Conservation (phyloP, 805 yeast genomes). For the Maudiozyma barnettii region DNA sequence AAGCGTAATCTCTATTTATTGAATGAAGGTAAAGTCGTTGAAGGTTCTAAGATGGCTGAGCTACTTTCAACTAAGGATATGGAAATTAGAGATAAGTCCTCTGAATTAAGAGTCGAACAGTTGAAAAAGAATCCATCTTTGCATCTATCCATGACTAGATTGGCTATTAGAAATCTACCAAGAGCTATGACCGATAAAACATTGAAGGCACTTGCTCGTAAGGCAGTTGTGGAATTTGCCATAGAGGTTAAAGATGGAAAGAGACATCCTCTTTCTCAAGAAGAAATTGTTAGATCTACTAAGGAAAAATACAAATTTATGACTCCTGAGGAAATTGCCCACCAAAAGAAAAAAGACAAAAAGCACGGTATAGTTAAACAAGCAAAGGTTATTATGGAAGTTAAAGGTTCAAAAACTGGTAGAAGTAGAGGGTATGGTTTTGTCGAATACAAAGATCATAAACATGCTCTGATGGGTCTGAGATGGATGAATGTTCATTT, state of each 20-base stretch:
- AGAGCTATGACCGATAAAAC: slow-evolving; percentile 84
- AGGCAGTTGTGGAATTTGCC: slow-evolving; percentile 91
- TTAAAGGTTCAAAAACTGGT: slow-evolving; percentile 76
- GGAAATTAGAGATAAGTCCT: slow-evolving; percentile 83
- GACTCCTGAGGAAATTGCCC: slow-evolving; percentile 31
- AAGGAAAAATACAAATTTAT: slow-evolving; percentile 45
- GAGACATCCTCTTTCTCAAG: slow-evolving; percentile 82
- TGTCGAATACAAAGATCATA: slow-evolving; percentile 86
- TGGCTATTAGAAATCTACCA: slow-evolving; percentile 90
- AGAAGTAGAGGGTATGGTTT: slow-evolving; percentile 96
- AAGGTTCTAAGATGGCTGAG: slow-evolving; percentile 69
- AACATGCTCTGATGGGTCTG: slow-evolving; percentile 86
- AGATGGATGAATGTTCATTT: slow-evolving; percentile 95
- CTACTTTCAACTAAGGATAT: slow-evolving; percentile 60
- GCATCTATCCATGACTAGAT: slow-evolving; percentile 87
- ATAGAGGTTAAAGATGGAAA: slow-evolving; percentile 65
- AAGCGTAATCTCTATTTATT: slow-evolving; percentile 75
- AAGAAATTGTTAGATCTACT: slow-evolving; percentile 74
- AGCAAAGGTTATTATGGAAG: slow-evolving; percentile 87
- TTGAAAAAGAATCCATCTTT: slow-evolving; percentile 82
- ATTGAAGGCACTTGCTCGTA: slow-evolving; percentile 83
- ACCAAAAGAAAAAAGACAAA: slow-evolving; percentile 46
- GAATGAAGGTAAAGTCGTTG: slow-evolving; percentile 88
- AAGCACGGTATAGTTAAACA: slow-evolving; percentile 88
- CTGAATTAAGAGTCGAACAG: slow-evolving; percentile 77